Evolutionary conservation across 768 basidiomycete genomes (phyloP), one percentile per base, ranked within the genome.

Genomic region (Mrakia frigida): DNA sequence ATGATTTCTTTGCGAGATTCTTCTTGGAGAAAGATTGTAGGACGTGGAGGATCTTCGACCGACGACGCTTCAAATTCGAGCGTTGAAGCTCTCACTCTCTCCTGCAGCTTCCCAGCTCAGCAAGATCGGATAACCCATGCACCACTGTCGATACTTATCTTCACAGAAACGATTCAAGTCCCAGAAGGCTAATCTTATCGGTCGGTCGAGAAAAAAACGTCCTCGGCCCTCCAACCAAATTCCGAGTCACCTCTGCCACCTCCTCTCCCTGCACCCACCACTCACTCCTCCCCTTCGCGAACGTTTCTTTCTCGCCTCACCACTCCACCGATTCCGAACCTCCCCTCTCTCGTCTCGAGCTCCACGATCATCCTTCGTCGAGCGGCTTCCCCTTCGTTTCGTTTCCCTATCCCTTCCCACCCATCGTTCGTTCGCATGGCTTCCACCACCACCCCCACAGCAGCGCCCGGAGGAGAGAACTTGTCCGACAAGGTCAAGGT

Each of bases 401-500:
- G 2, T 63, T 46, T 59, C 41, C 53, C 39, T n/a, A n/a, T 43
- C 56, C 68, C 21, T 56, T 23, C 28, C 50, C 37, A 28, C 39
- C 68, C 68, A n/a, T 56, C 68, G 52, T n/a, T 68, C 41, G 35
- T 28, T 50, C 53, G 52, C 37, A 74, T 74, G 74, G 67, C 67
- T 21, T 67, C 74, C 65, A 33, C 61, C 14, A 68, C 73, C 28
- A 28, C 31, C 46, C 50, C 52, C 7, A n/a, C 53, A 31, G 31
- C 73, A 23, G 39, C 74, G 7, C 43, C 61, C 53, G 63, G 25
- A 23, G 56, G 65, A 16, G 71, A 28, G 33, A 77, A 68, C 52
- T 41, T 77, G 14, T 50, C 67, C 71, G 65, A 77, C 43, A 71
- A 77, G 71, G 63, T 68, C 76, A 77, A 77, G 76, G 76, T 50